Evolutionary conservation across 768 basidiomycete species (phyloP).

Genomic region (Auricularia cornea): DNA sequence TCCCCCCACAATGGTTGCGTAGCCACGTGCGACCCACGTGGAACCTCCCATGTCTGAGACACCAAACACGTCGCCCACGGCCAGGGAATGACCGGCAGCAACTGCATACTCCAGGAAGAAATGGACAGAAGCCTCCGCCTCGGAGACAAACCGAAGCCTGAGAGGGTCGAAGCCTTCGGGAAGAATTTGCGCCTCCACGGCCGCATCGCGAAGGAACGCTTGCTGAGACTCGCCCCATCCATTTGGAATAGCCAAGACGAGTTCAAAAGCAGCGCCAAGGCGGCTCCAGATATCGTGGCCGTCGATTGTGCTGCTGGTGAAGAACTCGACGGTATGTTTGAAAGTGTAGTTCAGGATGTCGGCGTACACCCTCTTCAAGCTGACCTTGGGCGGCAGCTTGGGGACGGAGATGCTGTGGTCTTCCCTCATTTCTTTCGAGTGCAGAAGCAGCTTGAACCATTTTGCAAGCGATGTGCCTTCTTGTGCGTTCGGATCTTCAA

Average conservation of each 20-base stretch:
- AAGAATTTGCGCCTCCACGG: neutral
- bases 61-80: no score
- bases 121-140: conserved; percentile 6
- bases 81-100: no score
- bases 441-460: conserved; percentile 7
- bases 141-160: no score
- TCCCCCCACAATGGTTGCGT: no score
- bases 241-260: conserved; percentile 3
- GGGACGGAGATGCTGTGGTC: neutral
- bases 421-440: neutral
- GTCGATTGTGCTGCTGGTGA: neutral
- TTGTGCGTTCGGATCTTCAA: conserved; percentile 1
- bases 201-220: conserved; percentile 1
- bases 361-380: conserved; percentile 3
- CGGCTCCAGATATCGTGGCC: conserved; percentile 1
- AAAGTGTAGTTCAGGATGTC: conserved; percentile 2
- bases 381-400: neutral
- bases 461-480: neutral
- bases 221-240: conserved; percentile 5
- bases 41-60: no score
- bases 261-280: neutral
- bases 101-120: conserved; percentile 3
- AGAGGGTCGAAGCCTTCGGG: neutral
- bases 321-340: conserved; percentile 1
- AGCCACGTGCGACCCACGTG: no score